Conservation (phyloP, 2,329 filamentous ascomycete species). For the Neonectria coccinea region DNA sequence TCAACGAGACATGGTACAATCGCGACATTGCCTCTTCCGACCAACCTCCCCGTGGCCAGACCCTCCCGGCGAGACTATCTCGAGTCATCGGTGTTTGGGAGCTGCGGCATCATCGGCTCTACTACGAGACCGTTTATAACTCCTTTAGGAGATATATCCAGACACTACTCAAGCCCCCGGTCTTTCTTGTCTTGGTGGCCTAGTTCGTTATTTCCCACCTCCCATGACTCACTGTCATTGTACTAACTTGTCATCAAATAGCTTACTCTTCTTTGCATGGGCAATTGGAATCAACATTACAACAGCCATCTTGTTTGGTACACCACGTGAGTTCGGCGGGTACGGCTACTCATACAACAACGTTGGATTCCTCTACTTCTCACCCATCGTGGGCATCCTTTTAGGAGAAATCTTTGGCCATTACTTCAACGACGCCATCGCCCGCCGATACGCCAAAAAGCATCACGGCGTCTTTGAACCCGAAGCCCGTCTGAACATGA, state of each 20-base stretch:
- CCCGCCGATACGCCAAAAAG: conserved; percentile 56
- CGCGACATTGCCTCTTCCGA: conserved; percentile 52
- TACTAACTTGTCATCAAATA: conserved; percentile 12
- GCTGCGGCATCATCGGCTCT: conserved; percentile 30
- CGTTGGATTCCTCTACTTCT: conserved; percentile 70
- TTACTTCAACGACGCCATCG: conserved; percentile 66
- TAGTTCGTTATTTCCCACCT: conserved; percentile 19
- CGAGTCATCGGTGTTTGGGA: conserved; percentile 35
- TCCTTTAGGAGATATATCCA: conserved; percentile 31
- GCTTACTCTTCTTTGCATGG: conserved; percentile 58
- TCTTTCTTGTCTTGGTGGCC: conserved; percentile 27
- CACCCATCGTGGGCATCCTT: conserved; percentile 64
- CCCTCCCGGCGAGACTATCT: conserved; percentile 41
- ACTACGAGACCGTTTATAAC: conserved; percentile 24
- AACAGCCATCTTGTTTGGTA: conserved; percentile 60
- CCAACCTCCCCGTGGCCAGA: conserved; percentile 51
- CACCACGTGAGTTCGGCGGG: conserved; percentile 49
- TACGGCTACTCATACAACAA: conserved; percentile 63
- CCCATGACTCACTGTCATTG: background rate
- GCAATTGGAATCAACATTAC: conserved; percentile 69
- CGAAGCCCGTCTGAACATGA: conserved; percentile 63
- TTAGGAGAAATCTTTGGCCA: conserved; percentile 67
- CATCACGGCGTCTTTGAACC: conserved; percentile 67
- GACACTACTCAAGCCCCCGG: conserved; percentile 30
- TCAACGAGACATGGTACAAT: conserved; percentile 64